Percentiles rank a stretch among this genome's conserved stretches.
Conservation (phyloP, 306 rosid genomes). For the Cucurbita pepo region DNA sequence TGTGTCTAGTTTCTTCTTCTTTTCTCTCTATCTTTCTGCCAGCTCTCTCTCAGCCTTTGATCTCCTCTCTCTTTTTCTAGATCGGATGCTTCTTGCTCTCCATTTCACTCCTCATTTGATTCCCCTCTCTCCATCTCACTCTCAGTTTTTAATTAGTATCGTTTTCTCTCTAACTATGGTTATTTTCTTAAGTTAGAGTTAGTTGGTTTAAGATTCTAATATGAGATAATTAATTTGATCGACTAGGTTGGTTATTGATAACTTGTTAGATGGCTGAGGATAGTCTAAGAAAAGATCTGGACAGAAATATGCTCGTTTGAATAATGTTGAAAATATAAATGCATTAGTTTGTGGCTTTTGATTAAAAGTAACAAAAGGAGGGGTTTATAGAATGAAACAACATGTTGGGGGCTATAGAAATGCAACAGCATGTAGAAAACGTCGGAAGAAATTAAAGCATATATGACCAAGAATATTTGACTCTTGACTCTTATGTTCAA, state of each 20-base stretch:
- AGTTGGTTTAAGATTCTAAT: too few species aligned
- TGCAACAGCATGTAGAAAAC: not conserved
- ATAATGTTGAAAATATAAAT: not conserved
- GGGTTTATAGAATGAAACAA: not conserved
- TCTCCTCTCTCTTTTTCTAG: not conserved
- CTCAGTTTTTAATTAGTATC: not conserved
- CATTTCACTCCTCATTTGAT: not conserved
- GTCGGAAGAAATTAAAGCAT: not conserved
- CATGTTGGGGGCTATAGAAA: not conserved
- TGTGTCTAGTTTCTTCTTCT: too few species aligned
- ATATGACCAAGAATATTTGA: too few species aligned
- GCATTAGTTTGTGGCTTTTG: not conserved
- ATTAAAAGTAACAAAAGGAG: not conserved
- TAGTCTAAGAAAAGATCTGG: not conserved
- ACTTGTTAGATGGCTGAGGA: not conserved
- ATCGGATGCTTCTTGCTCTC: too few species aligned
- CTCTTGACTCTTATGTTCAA: too few species aligned
- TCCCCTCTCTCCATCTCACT: not conserved
- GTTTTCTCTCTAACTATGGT: not conserved
- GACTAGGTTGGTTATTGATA: too few species aligned
- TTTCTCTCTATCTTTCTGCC: too few species aligned
- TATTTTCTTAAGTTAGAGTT: too few species aligned
- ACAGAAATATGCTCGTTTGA: not conserved
- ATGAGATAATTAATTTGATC: too few species aligned
- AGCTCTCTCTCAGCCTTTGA: too few species aligned